These are phyloP conservation scores for Funneliformis mosseae DNA, from an alignment of 192 early-diverging fungal species.

Conservation along the genomic window DNA sequence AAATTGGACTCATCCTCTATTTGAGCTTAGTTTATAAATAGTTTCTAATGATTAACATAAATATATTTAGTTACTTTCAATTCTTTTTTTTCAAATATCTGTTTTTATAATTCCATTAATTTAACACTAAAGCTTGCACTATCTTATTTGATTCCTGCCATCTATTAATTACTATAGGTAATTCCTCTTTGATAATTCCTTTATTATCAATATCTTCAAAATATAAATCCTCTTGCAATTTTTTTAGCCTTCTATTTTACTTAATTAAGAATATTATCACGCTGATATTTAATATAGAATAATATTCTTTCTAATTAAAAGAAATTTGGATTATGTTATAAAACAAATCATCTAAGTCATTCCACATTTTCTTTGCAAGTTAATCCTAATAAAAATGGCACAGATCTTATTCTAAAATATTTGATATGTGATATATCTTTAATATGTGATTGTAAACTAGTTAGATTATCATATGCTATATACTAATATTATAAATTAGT, in stretches of 20 bases:
- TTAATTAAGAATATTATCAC: slow-evolving; percentile 1
- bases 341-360: slow-evolving; percentile 13
- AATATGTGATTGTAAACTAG: slow-evolving; percentile 1
- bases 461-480: neutral
- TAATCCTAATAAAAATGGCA: slow-evolving; percentile 6
- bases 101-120: no score
- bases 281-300: neutral
- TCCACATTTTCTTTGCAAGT: slow-evolving; percentile 6
- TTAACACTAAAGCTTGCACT: no score
- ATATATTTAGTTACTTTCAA: no score
- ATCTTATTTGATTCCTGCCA: neutral
- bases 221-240: slow-evolving; percentile 8
- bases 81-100: no score
- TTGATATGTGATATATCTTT: neutral
- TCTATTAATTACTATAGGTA: neutral
- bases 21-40: no score
- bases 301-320: neutral
- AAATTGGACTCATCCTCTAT: no score
- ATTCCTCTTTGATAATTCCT: neutral
- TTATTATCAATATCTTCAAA: slow-evolving; percentile 12
- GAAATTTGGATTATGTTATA: neutral
- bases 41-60: no score
- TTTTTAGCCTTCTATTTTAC: neutral
- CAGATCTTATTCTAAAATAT: neutral
- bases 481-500: neutral